A percentile compares a stretch with the other conserved stretches of the same genome.
Evolutionary conservation across 768 basidiomycete genomes (phyloP).

Genomic region (Lactarius tabidus): DNA sequence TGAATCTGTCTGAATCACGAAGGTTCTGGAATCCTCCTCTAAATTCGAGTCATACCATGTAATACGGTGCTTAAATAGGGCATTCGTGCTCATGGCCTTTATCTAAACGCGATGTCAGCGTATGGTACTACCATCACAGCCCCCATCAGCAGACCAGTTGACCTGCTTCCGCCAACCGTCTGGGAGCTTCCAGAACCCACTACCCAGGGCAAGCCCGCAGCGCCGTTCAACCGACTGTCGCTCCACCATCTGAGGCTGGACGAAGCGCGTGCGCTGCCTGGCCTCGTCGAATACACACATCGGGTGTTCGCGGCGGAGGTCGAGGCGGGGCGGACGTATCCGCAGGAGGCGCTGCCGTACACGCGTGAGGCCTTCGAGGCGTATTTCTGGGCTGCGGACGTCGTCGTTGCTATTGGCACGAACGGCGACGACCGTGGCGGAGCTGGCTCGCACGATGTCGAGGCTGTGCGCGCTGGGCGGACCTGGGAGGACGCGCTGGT

Average conservation of each 20-base stretch:
- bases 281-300: slow-evolving; percentile 59
- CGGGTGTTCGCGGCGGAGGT: slow-evolving; percentile 67
- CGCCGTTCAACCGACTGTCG: slow-evolving; percentile 30
- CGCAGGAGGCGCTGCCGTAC: slow-evolving; percentile 57
- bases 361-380: slow-evolving; percentile 53
- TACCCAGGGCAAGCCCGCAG: slow-evolving; percentile 27
- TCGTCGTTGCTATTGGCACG: slow-evolving; percentile 58
- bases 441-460: slow-evolving; percentile 34
- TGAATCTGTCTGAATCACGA: background rate
- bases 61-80: background rate
- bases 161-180: slow-evolving; percentile 44
- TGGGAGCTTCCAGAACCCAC: slow-evolving; percentile 38
- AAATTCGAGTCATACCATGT: background rate
- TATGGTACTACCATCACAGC: slow-evolving; percentile 60
- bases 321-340: slow-evolving; percentile 76
- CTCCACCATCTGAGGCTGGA: slow-evolving; percentile 35
- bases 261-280: slow-evolving; percentile 35
- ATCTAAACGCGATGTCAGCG: slow-evolving; percentile 54
- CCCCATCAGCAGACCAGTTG: slow-evolving; percentile 28
- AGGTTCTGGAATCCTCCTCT: background rate
- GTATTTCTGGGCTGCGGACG: slow-evolving; percentile 77
- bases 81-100: background rate
- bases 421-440: slow-evolving; percentile 13
- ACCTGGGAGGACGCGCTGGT: slow-evolving; percentile 67
- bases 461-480: slow-evolving; percentile 45